Conservation (phyloP, 345 rosid species). For the Gossypium longicalyx region DNA sequence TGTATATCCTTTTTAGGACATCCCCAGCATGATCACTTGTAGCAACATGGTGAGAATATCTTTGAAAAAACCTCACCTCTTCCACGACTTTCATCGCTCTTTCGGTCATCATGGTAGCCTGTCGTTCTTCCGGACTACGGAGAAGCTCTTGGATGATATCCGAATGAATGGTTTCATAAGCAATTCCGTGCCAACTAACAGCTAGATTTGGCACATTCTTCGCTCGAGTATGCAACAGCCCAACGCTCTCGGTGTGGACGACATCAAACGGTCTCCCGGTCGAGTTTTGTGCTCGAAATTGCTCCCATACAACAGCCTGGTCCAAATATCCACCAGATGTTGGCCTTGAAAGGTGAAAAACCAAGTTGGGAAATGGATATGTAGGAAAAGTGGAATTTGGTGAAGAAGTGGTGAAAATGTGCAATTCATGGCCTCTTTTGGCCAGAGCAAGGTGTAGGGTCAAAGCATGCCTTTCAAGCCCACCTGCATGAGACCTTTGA, state of each 20-base stretch:
- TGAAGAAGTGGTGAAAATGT: conserved; percentile 69
- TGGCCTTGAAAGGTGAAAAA: conserved; percentile 71
- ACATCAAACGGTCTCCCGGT: conserved; percentile 75
- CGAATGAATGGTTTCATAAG: conserved; percentile 83
- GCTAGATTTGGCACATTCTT: conserved; percentile 55
- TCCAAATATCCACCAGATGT: conserved; percentile 74
- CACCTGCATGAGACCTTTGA: conserved; percentile 73
- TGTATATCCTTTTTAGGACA: conserved; percentile 75
- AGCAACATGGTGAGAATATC: conserved; percentile 81
- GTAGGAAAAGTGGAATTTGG: conserved; percentile 47
- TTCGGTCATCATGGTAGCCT: conserved; percentile 45
- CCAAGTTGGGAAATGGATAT: conserved; percentile 40
- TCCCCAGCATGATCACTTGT: conserved; percentile 94
- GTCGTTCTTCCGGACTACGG: conserved; percentile 52
- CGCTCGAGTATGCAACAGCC: conserved; percentile 79
- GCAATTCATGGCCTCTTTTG: conserved; percentile 79
- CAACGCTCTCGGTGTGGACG: conserved; percentile 81
- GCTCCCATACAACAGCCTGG: conserved; percentile 67
- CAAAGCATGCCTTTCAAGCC: conserved; percentile 82
- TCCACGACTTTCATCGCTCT: conserved; percentile 60
- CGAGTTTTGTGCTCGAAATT: conserved; percentile 59
- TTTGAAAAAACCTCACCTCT: conserved; percentile 83
- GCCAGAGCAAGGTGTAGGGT: conserved; percentile 84
- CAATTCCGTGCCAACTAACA: conserved; percentile 90
- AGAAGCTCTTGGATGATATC: conserved; percentile 84